phyloP scores from a whole-genome alignment of 2,329 filamentous ascomycete species.

The Diaporthe amygdali region DNA sequence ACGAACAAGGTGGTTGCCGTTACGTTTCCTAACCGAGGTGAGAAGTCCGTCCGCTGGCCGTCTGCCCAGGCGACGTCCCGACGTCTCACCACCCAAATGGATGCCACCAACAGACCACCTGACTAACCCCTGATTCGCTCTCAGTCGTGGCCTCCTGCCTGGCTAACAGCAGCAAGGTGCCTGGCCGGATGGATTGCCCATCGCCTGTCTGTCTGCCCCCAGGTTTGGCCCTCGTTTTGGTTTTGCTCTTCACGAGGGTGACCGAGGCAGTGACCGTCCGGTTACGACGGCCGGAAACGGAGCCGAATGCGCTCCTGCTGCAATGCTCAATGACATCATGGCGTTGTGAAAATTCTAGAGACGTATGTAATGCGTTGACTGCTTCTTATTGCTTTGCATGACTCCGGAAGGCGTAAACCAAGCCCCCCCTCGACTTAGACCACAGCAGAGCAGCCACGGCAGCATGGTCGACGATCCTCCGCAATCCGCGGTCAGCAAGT shows the following conservation, averaged over 20 bases:
- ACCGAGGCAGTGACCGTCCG: background rate
- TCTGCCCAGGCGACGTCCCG: background rate
- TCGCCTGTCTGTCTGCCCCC: background rate
- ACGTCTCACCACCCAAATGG: background rate
- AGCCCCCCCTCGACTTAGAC: background rate
- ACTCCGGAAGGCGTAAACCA: background rate
- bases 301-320: background rate
- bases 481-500: background rate
- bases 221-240: background rate
- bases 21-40: background rate
- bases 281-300: slow-evolving; percentile 6
- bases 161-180: background rate
- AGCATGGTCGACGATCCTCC: background rate
- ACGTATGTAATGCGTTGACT: background rate
- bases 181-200: background rate
- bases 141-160: background rate
- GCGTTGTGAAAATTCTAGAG: background rate
- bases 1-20: background rate
- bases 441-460: background rate
- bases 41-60: background rate
- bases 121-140: slow-evolving; percentile 3
- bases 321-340: slow-evolving; percentile 7
- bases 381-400: background rate
- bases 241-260: background rate
- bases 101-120: slow-evolving; percentile 1